Evolutionary conservation across 441 rosid genomes (phyloP).

Genomic region (Syzygium syzygioides): DNA sequence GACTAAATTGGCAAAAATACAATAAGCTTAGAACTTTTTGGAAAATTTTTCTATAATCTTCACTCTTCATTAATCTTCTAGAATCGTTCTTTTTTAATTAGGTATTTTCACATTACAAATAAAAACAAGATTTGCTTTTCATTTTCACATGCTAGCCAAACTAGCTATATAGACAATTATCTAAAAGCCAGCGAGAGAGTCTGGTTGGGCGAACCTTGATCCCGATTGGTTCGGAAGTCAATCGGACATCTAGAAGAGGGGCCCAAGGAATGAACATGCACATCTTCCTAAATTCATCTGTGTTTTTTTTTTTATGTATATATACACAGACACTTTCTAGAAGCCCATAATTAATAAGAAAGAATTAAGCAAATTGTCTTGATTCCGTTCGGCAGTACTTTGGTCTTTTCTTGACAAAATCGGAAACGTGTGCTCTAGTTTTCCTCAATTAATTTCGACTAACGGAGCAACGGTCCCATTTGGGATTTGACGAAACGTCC

Average conservation of each 20-base stretch:
- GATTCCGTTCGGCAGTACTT: not conserved
- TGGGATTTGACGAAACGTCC: not conserved
- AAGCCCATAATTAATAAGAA: not conserved
- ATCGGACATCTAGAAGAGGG: not conserved
- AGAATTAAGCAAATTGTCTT: not conserved
- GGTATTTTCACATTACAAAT: not conserved
- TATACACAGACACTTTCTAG: not conserved
- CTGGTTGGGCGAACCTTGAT: not conserved
- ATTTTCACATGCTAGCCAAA: not conserved
- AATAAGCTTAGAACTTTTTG: too few species aligned
- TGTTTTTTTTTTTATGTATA: too few species aligned
- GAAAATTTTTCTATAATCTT: too few species aligned
- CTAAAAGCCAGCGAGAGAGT: not conserved
- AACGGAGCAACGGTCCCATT: not conserved
- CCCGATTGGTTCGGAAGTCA: not conserved
- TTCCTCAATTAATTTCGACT: not conserved
- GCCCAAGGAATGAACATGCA: not conserved
- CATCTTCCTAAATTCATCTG: not conserved
- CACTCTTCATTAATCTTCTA: not conserved
- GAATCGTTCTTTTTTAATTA: not conserved
- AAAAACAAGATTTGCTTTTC: not conserved
- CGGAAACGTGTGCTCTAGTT: not conserved
- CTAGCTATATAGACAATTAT: not conserved
- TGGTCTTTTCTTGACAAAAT: not conserved
- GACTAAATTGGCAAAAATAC: accelerated